Evolutionary conservation across 176 grass and related monocot genomes (phyloP), one percentile per base, ranked within the genome.

Genomic region (Oryza glaberrima): DNA sequence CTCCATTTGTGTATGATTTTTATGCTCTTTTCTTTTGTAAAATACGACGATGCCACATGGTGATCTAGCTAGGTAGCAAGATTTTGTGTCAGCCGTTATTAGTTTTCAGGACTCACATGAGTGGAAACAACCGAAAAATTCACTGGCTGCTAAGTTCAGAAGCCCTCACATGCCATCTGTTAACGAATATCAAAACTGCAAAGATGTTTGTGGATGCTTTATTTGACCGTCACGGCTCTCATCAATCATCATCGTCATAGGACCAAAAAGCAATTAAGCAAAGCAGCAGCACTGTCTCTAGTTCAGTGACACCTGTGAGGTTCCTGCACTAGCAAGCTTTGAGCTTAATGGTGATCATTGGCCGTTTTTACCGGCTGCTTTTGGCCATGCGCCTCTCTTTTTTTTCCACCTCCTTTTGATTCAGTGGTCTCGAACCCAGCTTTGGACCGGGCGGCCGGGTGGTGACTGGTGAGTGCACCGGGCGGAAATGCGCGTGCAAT

Each of bases 311-410:
- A 85, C 25, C 51, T 72, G 75, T 78, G 67, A 7, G n/a, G 19
- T 11, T 19, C 19, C 41, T 49, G 17, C 81, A 45, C 73, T 71
- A 66, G 41, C 60, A 8, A 20, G 65, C 25, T 58, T 79, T 72
- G 75, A 19, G 41, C 13, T 63, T 48, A 47, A 78, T 72, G 67
- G 72, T 78, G 36, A 22, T 70, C 75, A 47, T 23, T 63, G 6
- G 58, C 76, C 41, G 0, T 72, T 13, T 13, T 72, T 67, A 36
- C 17, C 32, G 30, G 40, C 17, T 49, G 52, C 76, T 79, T 85
- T 86, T 86, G 14, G 54, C 63, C 71, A 48, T 85, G 83, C 52
- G 51, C 67, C n/a, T 47, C 74, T 34, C 20, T 40, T 77, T 85
- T 17, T 77, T 85, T 17, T 66, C 77, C 20, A 0, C 54, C 45